These are phyloP conservation scores for Aureobasidium sp. DNA, from an alignment of 2,329 filamentous ascomycete genomes.

Conservation along the genomic window DNA sequence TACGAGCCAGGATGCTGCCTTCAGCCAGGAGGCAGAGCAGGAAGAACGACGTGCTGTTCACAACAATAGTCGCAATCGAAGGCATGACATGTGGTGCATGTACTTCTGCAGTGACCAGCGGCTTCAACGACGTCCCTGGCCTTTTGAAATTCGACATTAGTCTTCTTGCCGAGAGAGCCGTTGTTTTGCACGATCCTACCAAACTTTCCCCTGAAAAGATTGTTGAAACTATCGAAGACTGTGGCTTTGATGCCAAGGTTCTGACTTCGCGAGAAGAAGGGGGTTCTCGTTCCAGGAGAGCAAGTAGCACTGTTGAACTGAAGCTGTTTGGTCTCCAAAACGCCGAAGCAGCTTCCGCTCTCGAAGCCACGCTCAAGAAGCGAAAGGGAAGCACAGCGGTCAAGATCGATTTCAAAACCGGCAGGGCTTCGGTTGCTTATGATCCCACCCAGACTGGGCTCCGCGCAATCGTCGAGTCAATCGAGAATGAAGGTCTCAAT, in stretches of 20 bases:
- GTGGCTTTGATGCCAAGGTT: conserved; percentile 80
- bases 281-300: conserved; percentile 24
- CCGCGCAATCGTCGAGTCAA: conserved; percentile 67
- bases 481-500: conserved; percentile 79
- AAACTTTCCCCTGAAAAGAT: conserved; percentile 67
- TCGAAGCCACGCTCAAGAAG: conserved; percentile 59
- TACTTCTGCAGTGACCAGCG: conserved; percentile 80
- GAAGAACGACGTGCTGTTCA: conserved; percentile 41
- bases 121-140: conserved; percentile 68
- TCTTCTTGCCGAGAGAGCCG: conserved; percentile 81
- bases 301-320: conserved; percentile 58
- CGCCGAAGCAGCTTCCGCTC: conserved; percentile 57
- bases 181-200: conserved; percentile 70
- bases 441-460: conserved; percentile 65
- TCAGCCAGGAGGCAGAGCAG: conserved; percentile 27
- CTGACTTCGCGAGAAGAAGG: conserved; percentile 61
- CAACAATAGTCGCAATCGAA: conserved; percentile 80
- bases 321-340: conserved; percentile 76
- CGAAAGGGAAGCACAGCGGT: conserved; percentile 67
- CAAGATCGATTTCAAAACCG: conserved; percentile 62
- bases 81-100: conserved; percentile 98
- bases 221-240: conserved; percentile 73
- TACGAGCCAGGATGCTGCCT: conserved; percentile 23
- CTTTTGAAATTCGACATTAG: conserved; percentile 89
- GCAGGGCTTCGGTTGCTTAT: conserved; percentile 65